Percentiles rank a stretch among this genome's conserved stretches.
Evolutionary conservation across 2,329 filamentous ascomycete genomes (phyloP).

Genomic region (Arthrobotrys musiformis): DNA sequence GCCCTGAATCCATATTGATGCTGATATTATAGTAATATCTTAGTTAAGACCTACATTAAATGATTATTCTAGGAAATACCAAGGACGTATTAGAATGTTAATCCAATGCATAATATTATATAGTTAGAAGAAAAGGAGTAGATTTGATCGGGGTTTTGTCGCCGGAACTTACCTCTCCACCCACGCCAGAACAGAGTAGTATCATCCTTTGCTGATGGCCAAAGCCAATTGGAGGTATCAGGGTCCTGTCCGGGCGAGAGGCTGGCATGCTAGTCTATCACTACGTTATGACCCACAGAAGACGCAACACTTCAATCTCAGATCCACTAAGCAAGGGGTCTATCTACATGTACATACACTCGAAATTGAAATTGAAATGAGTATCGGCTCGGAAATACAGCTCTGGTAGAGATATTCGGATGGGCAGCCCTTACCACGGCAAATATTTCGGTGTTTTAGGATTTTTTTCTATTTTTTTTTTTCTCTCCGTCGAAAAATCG

Average conservation of each 20-base stretch:
- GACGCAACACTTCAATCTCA: slow-evolving; percentile 14
- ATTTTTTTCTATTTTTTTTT: neutral
- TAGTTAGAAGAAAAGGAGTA: slow-evolving; percentile 20
- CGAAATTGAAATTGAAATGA: neutral
- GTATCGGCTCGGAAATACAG: neutral
- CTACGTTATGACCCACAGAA: slow-evolving; percentile 4
- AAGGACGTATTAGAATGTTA: neutral
- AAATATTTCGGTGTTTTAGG: neutral
- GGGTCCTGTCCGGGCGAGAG: too few species aligned
- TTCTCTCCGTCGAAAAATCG: neutral
- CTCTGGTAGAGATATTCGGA: neutral
- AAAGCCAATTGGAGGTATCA: too few species aligned
- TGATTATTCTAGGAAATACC: neutral
- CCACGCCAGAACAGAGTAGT: too few species aligned
- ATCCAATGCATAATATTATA: too few species aligned
- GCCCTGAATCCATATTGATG: neutral
- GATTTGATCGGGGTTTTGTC: neutral
- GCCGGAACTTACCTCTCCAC: neutral
- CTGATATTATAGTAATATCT: neutral
- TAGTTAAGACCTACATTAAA: neutral
- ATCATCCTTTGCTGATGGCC: too few species aligned
- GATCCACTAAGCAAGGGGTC: slow-evolving; percentile 7
- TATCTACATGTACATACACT: neutral
- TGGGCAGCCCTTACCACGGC: neutral
- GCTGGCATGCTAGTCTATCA: neutral